Base-by-base conservation (phyloP, 495 filamentous ascomycete species). In the Tricharina praecox region DNA sequence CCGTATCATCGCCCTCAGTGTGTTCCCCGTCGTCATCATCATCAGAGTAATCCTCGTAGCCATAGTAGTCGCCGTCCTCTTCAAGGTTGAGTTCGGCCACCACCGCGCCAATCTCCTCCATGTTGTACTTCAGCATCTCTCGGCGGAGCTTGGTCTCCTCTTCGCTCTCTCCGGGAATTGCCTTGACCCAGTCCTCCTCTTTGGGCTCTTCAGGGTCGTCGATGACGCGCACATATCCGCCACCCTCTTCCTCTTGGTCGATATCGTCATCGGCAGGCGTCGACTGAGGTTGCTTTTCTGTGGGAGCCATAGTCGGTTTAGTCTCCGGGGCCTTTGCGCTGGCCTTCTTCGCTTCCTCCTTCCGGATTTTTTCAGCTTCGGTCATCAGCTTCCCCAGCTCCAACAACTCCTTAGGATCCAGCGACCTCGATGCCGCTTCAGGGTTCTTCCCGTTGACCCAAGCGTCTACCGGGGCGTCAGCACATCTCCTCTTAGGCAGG, bases 31-130 rank as follows among this genome's bases (percentile, higher is more conserved):
- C 66, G 0, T 70, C 67, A 3, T 73, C 68, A 15, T 70, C 62
- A 25, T 81, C 73, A 8, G 75, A 70, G 18, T 76, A 63, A 13
- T 76, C 70, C 21, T 75, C 65, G 15, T 77, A 60, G 35, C 70
- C 72, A n/a, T 70, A 66, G 26, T 62, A 67, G n/a, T 68, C 65
- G 37, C 66, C 73, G 21, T 72, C 74, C 25, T 86, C 82, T 38
- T 93, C 84, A 10, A 97, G 59, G 47, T 90, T 74, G 25, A 97
- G 68, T 65, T 95, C 85, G n/a, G 88, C 88, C 4, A 97, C 88
- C 1, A 97, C 81, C 20, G 82, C 73, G 1, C 83, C 83, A 45
- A 97, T 77, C 53, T 94, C 86, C 19, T 64, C 68, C 62, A 90
- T 74, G 38, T 78, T 78, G 55, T 95, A 96, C 50, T 81, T 68